Evolutionary conservation across 2,329 filamentous ascomycete genomes (phyloP).

Genomic region (Didymella arachidicola): DNA sequence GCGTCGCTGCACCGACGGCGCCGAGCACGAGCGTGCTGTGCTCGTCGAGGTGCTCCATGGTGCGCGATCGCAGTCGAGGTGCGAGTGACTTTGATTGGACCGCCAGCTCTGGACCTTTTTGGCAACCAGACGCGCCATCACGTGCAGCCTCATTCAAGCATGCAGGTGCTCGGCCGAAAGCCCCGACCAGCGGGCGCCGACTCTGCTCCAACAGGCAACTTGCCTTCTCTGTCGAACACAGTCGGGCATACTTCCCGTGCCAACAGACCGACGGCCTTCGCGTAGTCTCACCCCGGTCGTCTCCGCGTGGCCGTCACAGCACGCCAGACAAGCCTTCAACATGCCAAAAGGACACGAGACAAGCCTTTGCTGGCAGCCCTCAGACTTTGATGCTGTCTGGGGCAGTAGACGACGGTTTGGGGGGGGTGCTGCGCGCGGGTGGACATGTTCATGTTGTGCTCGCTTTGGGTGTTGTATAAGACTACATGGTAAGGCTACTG

Average conservation of each 20-base stretch:
- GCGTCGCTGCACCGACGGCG: conserved; percentile 32
- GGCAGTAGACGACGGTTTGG: conserved; percentile 23
- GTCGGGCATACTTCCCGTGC: not conserved
- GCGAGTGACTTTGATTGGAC: not conserved
- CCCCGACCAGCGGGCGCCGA: not conserved
- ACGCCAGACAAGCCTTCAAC: conserved; percentile 26
- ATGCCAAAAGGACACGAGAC: conserved; percentile 7
- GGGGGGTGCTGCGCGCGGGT: conserved; percentile 24
- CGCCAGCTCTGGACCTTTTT: not conserved
- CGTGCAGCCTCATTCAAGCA: conserved; percentile 6
- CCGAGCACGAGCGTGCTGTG: conserved; percentile 32
- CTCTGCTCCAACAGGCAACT: not conserved
- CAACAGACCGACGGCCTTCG: not conserved
- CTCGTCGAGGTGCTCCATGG: conserved; percentile 42
- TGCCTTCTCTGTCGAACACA: not conserved
- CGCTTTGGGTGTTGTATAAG: conserved; percentile 23
- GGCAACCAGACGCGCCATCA: conserved; percentile 27
- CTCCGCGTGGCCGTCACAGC: not conserved
- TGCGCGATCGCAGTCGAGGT: conserved; percentile 18
- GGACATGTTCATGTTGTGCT: not conserved
- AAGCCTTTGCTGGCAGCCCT: conserved; percentile 15
- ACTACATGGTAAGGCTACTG: not conserved
- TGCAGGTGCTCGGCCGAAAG: not conserved
- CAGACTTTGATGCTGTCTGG: conserved; percentile 16
- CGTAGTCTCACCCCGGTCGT: not conserved